A percentile compares a stretch with the other conserved stretches of the same genome.
Conservation (phyloP, 768 basidiomycete genomes). For the Dioszegia hungarica region DNA sequence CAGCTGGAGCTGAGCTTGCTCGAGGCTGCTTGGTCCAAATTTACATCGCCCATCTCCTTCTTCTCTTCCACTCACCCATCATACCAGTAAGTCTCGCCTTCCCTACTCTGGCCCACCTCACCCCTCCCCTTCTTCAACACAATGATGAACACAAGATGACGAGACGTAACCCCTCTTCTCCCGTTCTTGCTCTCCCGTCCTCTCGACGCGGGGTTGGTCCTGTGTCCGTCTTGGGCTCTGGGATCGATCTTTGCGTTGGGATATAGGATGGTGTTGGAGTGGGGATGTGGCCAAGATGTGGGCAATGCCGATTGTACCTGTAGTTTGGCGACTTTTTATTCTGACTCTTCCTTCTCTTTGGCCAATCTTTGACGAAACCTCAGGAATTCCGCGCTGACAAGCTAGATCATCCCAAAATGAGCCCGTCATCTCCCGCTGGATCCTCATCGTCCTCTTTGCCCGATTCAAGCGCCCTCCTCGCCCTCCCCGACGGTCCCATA, state of each 20-base stretch:
- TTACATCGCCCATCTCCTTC: too few species aligned
- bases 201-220: neutral
- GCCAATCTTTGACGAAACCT: too few species aligned
- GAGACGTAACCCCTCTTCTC: constrained; percentile 2
- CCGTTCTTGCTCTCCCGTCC: neutral
- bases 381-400: neutral
- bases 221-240: constrained; percentile 3
- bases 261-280: neutral
- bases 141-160: constrained; percentile 9
- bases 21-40: too few species aligned
- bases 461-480: constrained; percentile 36
- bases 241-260: neutral
- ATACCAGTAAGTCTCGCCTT: neutral
- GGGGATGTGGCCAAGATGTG: neutral
- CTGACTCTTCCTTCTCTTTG: neutral
- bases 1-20: too few species aligned
- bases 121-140: neutral
- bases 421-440: constrained; percentile 34
- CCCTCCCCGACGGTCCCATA: constrained; percentile 43
- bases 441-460: constrained; percentile 32
- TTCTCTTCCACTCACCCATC: neutral
- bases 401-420: constrained; percentile 18
- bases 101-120: neutral
- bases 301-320: constrained; percentile 7
- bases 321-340: constrained; percentile 14